Evolutionary conservation across 176 grass and related monocot species (phyloP), one percentile per base, ranked within the genome.

Genomic region (Musa beccarii): DNA sequence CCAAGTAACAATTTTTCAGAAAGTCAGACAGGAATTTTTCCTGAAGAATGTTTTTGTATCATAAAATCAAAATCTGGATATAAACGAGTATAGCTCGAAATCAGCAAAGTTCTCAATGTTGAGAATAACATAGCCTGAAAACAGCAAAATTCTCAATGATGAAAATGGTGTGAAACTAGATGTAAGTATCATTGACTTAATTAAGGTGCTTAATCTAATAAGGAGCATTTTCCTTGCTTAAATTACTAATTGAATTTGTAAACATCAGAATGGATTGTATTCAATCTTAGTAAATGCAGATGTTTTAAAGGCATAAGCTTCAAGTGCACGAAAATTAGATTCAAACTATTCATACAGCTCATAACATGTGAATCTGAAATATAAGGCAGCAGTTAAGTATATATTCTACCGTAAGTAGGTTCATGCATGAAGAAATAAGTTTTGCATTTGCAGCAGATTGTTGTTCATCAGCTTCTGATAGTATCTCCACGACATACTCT

Each of bases 351-450:
- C 12, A n/a, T 11, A 74, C 12, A 74, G 50, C 16, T 67, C 34
- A 52, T 49, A 75, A 52, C 24, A 51, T 82, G 16, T 63, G 54
- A 64, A 52, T 20, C 53, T 17, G 68, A 66, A 16, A 73, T 2
- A 77, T 77, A 68, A 49, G 74, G 53, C 49, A 59, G 26, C 78
- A 5, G 70, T 51, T 10, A 75, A 66, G 63, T 43, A 56, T 43
- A 56, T 65, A 79, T 65, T 50, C 78, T 95, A 99, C 96, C 83
- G 91, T 95, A 76, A 92, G 83, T 78, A 99, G 88, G 87, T 94
- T 78, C 96, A 99, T 99, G 91, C 90, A 95, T 54, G 96, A 83
- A 59, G 85, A 95, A 65, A 95, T 74, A 73, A 89, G 81, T 63
- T 87, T 85, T 53, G 79, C 83, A 83, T 92, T 86, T 74, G 77